A percentile compares a stretch with the other conserved stretches of the same genome.
phyloP scores from a whole-genome alignment of 1,284 basidiomycete genomes.

The Sphaerobolus stellatus region DNA sequence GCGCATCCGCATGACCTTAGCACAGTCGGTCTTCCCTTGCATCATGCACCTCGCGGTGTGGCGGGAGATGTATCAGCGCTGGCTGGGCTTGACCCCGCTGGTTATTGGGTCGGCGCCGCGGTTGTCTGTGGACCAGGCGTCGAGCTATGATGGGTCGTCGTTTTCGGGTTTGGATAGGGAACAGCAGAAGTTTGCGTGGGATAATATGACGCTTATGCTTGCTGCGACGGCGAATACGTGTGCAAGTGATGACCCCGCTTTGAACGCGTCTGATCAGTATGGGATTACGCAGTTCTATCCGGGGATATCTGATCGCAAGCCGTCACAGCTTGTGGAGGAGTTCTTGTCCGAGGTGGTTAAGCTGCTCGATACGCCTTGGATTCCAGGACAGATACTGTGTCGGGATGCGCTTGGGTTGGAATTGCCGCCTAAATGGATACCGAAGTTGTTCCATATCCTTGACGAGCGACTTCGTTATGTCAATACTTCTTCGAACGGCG shows the following conservation, averaged over 20 bases:
- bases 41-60: slow-evolving; percentile 73
- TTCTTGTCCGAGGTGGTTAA: slow-evolving; percentile 76
- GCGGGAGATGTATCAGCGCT: slow-evolving; percentile 77
- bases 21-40: slow-evolving; percentile 61
- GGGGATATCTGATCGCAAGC: slow-evolving; percentile 60
- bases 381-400: slow-evolving; percentile 70
- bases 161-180: slow-evolving; percentile 32
- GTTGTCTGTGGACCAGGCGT: not conserved
- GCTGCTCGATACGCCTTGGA: slow-evolving; percentile 60
- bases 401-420: slow-evolving; percentile 81
- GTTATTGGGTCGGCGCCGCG: slow-evolving; percentile 11
- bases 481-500: not conserved
- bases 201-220: slow-evolving; percentile 81
- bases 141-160: not conserved
- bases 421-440: slow-evolving; percentile 67
- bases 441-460: slow-evolving; percentile 66
- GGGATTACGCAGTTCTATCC: slow-evolving; percentile 41
- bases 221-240: slow-evolving; percentile 43
- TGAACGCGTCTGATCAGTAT: slow-evolving; percentile 5
- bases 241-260: slow-evolving; percentile 4
- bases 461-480: slow-evolving; percentile 48
- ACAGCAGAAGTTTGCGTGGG: slow-evolving; percentile 83
- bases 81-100: slow-evolving; percentile 43
- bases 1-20: slow-evolving; percentile 69
- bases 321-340: slow-evolving; percentile 52